These are phyloP conservation scores for Euphrasia confusa DNA, from an alignment of 257 asterid genomes.

Conservation along the genomic window DNA sequence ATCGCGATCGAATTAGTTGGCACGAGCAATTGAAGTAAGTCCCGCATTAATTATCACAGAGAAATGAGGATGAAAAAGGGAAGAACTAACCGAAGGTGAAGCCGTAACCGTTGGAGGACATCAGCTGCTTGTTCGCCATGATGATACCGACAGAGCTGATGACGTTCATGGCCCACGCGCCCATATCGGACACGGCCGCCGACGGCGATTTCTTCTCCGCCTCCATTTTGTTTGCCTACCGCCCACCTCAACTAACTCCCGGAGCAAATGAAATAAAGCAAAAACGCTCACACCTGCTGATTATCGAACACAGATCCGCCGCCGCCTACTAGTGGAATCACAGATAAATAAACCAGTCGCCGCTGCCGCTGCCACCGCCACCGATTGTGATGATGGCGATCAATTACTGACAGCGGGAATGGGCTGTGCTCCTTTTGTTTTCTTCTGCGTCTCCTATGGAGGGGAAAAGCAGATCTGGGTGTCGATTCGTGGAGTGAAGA, in stretches of 20 bases:
- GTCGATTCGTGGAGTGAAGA: not conserved
- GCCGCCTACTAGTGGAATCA: too few species aligned
- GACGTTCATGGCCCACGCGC: conserved; percentile 98
- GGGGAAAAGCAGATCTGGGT: conserved; percentile 1
- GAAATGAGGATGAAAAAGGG: not conserved
- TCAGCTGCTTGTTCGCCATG: conserved; percentile 93
- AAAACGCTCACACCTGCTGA: not conserved
- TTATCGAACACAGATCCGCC: not conserved
- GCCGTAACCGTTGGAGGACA: conserved; percentile 73
- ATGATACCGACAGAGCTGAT: conserved; percentile 95
- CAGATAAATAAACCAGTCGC: not conserved
- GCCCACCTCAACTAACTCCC: not conserved
- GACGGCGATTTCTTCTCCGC: conserved; percentile 54
- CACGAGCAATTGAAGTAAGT: conserved; percentile 13
- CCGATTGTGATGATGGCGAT: not conserved
- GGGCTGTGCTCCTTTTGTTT: not conserved
- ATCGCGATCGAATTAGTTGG: conserved; percentile 9
- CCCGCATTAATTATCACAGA: not conserved
- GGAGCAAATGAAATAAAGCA: not conserved
- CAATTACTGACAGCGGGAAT: not conserved
- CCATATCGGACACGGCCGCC: conserved; percentile 72
- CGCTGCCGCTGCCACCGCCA: not conserved
- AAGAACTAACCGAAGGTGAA: conserved; percentile 68
- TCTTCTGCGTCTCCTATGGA: not conserved
- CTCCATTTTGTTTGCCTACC: conserved; percentile 48